Base-by-base conservation (phyloP, 176 grass and related monocot genomes). In the Thinopyrum elongatum region DNA sequence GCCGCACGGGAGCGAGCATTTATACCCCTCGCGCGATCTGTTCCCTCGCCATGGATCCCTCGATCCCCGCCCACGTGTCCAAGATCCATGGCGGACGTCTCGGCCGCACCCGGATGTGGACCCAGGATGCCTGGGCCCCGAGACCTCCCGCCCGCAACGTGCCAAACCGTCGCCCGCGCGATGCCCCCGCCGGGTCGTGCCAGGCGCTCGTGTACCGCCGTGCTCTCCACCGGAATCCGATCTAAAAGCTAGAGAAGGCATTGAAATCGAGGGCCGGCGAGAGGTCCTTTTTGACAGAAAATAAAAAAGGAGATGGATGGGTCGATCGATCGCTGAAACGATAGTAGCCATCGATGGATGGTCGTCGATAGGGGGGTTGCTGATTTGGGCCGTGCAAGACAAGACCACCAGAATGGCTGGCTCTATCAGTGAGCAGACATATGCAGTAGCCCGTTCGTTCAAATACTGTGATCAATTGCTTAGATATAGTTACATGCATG, bases 331-430 rank as follows among this genome's bases (percentile, higher is more conserved):
- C 21, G 19, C 25, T 34, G 38, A 76, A 84, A 46, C 25, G 57
- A 65, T 61, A 49, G 12, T 75, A 84, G 26, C 41, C 70, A 25
- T 76, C 69, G 6, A 68, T 12, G n/a, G 79, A 46, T 74, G 13
- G 23, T 17, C 14, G 16, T 10, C 71, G 25, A 84, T 17, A 7
- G 51, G 53, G 53, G 53, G 17, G 21, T 59, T 74, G 35, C n/a
- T 25, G 82, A 62, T 83, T 73, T 46, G 38, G 57, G 75, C 78
- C 39, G 26, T 84, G 57, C 58, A 84, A 63, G 69, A 74, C 34
- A 34, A 33, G 70, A 84, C 58, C 21, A 64, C 35, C 53, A 3
- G 16, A 47, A 14, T 15, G 49, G 21, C 21, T 62, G 42, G 53
- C 69, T 44, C 46, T 25, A 82, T 82, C 64, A 34, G 53, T 35